phyloP scores from a whole-genome alignment of 805 yeast genomes.

The Schwanniomyces yamadae region DNA sequence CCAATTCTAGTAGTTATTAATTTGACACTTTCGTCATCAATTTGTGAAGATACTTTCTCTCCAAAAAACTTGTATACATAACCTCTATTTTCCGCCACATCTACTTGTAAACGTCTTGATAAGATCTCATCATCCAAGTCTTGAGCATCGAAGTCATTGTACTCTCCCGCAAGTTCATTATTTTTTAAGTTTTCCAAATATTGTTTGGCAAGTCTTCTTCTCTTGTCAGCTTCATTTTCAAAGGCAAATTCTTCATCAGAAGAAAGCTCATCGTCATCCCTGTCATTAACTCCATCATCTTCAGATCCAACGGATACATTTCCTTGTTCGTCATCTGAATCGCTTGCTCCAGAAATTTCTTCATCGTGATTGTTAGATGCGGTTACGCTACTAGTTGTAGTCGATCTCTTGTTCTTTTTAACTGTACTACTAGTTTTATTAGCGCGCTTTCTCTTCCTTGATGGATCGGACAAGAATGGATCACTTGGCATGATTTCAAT shows the following conservation, averaged over 20 bases:
- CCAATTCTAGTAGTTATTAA: conserved; percentile 56
- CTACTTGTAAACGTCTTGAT: conserved; percentile 74
- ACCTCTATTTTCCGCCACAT: conserved; percentile 89
- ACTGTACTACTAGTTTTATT: conserved; percentile 16
- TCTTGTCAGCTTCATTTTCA: conserved; percentile 88
- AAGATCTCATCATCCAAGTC: conserved; percentile 88
- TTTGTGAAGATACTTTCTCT: conserved; percentile 42
- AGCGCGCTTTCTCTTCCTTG: conserved; percentile 47
- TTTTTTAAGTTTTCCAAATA: conserved; percentile 76
- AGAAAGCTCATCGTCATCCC: conserved; percentile 41
- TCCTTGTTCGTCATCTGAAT: conserved; percentile 48
- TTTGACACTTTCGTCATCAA: conserved; percentile 35
- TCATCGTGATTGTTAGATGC: conserved; percentile 38
- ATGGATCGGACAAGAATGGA: conserved; percentile 63
- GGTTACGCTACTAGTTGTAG: conserved; percentile 6
- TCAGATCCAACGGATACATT: conserved; percentile 37
- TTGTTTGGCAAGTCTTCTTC: conserved; percentile 92
- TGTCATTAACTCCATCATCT: conserved; percentile 38
- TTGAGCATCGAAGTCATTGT: conserved; percentile 70
- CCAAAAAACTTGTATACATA: conserved; percentile 70
- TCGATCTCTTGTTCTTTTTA: conserved; percentile 20
- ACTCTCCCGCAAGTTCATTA: conserved; percentile 48
- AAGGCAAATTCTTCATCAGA: conserved; percentile 71
- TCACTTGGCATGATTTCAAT: conserved; percentile 48
- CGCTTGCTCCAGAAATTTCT: conserved; percentile 52